Base-by-base conservation (phyloP, 441 rosid species). In the Gossypium aridum region DNA sequence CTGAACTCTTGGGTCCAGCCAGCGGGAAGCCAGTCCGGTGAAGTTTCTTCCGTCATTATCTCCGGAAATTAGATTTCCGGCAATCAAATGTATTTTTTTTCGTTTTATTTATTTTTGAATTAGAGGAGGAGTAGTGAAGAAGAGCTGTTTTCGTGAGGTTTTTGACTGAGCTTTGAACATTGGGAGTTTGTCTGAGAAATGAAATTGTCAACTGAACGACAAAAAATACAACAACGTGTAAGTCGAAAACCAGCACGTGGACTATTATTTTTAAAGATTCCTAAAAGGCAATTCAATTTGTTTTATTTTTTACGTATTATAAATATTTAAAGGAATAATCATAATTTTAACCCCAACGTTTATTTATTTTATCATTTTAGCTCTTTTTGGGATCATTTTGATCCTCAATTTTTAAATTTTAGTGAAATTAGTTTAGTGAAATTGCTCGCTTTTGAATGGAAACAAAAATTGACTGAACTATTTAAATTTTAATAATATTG, bases 1-100 rank as follows among this genome's bases (percentile, higher is more conserved):
- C 72, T 82, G 25, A 82, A 83, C 23, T 85, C 79, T 12, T 31
- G 63, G 34, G 76, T 66, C 93, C 93, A 91, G 14, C 91, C 90
- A 45, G 76, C 62, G 37, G 93, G 96, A 57, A 91, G 90, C 78
- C 72, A 82, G 51, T 86, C 91, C 73, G 81, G 81, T 19, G 81
- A 80, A n/a, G 20, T 49, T 12, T 70, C 63, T 17, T 76, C 75
- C 74, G 67, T 71, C 72, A 87, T 77, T 9, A 53, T 70, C 28
- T 17, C 73, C 28, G 26, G 72, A 25, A 9, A 69, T n/a, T 25
- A 26, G 72, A 69, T 53, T 70, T 54, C 62, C 49, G 28, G 62
- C 12, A n/a, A 28, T 8, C 45, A 19, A 53, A 26, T 1, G 28
- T 12, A 37, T 37, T 6, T 7, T 37, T 34, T 8, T 64, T 7